Base-by-base conservation (phyloP, 768 basidiomycete genomes). In the Cyclocybe cylindracea region DNA sequence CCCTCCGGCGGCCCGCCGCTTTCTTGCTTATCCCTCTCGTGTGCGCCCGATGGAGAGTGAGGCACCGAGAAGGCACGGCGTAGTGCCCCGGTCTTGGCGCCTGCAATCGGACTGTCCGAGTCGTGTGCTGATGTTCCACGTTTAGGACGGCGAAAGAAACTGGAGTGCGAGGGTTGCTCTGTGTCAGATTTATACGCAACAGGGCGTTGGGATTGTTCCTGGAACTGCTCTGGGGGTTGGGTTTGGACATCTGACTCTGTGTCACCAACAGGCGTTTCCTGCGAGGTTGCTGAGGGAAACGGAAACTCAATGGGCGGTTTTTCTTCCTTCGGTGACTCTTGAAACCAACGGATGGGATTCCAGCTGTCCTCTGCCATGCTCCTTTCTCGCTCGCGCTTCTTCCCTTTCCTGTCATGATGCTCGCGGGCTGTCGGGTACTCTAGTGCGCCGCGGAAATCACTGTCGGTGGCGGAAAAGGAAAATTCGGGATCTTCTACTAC, bases 371-470 rank as follows among this genome's bases (percentile, higher is more conserved):
- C 82, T 5, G 68, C 55, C 43, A 69, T 61, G 48, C 73, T 76
- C 50, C 70, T 72, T 41, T 54, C 51, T 46, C 46, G 50, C 24
- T 83, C 54, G 14, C 52, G 59, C 19, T 50, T 42, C 48, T 61
- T 57, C 13, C 80, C 80, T 59, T 83, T 83, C 52, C 71, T 77
- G 56, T 86, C 84, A 3, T 61, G 61, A 19, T 75, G 74, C 16
- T 73, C 74, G 43, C 72, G 67, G 39, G 71, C 53, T 49, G 68
- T 50, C 14, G 61, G 53, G 43, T 69, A 70, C 57, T 89, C 86
- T 49, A 90, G 66, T 7, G 78, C 87, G 39, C 85, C 80, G 19
- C 89, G 80, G 61, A 89, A 89, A 34, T 76, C 74, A 8, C 77
- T 70, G 38, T 68, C 55, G 16, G 59, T 68, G n/a, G 62, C 63